Conservation (phyloP, 345 rosid species). For the Physaria fendleri region DNA sequence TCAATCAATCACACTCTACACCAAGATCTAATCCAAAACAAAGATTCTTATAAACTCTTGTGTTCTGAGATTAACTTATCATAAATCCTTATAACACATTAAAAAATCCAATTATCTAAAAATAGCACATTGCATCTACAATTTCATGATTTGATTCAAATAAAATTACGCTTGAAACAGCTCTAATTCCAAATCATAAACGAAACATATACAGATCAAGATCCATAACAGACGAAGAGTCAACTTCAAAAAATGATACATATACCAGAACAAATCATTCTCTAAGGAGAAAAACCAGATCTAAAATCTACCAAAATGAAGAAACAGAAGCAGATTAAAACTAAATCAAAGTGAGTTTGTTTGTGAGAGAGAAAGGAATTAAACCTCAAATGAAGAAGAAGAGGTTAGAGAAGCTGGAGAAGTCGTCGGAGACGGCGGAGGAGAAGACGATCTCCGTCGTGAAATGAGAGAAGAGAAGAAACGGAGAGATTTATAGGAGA, state of each 20-base stretch:
- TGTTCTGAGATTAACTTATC: neutral
- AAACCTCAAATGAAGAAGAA: no score
- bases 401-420: no score
- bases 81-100: neutral
- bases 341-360: slow-evolving; percentile 30
- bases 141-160: neutral
- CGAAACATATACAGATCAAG: slow-evolving; percentile 30
- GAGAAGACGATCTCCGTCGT: slow-evolving; percentile 32
- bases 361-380: no score
- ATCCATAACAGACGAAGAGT: slow-evolving; percentile 26
- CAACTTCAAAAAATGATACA: neutral
- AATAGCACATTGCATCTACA: slow-evolving; percentile 12
- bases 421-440: slow-evolving; percentile 1
- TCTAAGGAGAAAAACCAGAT: slow-evolving; percentile 2
- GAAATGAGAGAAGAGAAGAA: slow-evolving; percentile 13
- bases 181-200: neutral
- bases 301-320: slow-evolving; percentile 18
- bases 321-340: neutral
- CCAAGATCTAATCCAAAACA: neutral
- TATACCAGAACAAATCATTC: neutral
- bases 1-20: neutral
- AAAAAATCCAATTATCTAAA: no score
- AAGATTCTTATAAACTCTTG: neutral
- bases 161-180: neutral
- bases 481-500: slow-evolving; percentile 10